Conservation (phyloP, 2,329 filamentous ascomycete species). For the Aureobasidium pullulans region DNA sequence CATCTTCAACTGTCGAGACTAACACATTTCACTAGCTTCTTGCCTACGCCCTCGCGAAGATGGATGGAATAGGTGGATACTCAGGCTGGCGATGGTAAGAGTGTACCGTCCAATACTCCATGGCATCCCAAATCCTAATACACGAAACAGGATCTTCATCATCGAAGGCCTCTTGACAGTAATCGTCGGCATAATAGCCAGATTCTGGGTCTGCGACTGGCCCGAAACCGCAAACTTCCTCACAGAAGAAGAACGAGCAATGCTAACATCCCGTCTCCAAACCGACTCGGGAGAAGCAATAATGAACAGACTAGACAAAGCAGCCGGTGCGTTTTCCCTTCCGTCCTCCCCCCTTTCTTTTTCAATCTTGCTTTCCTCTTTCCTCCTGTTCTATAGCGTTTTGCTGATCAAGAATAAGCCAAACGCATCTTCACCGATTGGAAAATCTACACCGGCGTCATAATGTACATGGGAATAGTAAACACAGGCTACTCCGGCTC, state of each 20-base stretch:
- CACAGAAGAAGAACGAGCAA: conserved; percentile 35
- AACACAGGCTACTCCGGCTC: conserved; percentile 40
- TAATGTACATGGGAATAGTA: conserved; percentile 30
- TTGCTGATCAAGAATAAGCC: not conserved
- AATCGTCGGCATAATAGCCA: conserved; percentile 17
- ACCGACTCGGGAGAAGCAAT: conserved; percentile 33
- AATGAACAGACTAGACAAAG: conserved; percentile 49
- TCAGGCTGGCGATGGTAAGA: conserved; percentile 26
- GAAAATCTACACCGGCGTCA: conserved; percentile 38
- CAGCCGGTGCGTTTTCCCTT: conserved; percentile 30
- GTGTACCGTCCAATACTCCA: conserved; percentile 3
- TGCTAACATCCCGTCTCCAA: conserved; percentile 36
- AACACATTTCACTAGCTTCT: not conserved
- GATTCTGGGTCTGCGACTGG: conserved; percentile 34
- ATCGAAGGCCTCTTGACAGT: conserved; percentile 26
- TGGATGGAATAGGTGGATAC: conserved; percentile 26
- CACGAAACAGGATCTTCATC: conserved; percentile 20
- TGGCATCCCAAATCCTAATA: not conserved
- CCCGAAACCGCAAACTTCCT: conserved; percentile 41
- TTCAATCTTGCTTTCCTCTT: no score
- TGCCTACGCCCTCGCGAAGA: conserved; percentile 27
- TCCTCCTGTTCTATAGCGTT: no score
- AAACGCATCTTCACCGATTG: conserved; percentile 39
- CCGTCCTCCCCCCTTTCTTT: not conserved
- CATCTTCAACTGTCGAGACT: not conserved